phyloP scores from a whole-genome alignment of 2,329 filamentous ascomycete species.

The Exophiala aquamarina region DNA sequence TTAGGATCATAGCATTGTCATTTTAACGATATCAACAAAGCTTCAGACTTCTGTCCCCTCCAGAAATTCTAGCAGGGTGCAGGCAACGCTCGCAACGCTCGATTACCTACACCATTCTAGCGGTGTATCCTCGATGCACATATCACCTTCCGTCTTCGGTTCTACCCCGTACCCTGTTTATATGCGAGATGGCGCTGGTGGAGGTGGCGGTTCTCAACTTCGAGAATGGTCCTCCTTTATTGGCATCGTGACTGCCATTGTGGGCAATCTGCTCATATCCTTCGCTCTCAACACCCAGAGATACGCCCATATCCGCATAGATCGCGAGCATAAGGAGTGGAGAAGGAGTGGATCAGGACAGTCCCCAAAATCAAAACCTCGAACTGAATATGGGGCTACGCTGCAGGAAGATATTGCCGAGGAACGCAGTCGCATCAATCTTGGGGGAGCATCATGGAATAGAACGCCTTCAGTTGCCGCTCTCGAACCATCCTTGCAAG shows the following conservation, averaged over 20 bases:
- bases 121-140: too few species aligned
- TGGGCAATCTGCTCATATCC: conserved; percentile 90
- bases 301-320: conserved; percentile 86
- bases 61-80: too few species aligned
- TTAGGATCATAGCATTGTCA: too few species aligned
- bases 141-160: too few species aligned
- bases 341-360: conserved; percentile 3
- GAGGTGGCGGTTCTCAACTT: conserved; percentile 12
- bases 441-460: conserved; percentile 7
- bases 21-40: too few species aligned
- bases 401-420: conserved; percentile 24
- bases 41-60: too few species aligned
- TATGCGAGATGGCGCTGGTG: not conserved
- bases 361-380: too few species aligned
- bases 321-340: conserved; percentile 64
- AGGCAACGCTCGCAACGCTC: too few species aligned
- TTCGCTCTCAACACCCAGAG: conserved; percentile 94
- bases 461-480: too few species aligned
- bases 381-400: conserved; percentile 19
- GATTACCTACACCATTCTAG: too few species aligned
- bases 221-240: conserved; percentile 82
- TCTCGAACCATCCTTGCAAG: conserved; percentile 1
- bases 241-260: conserved; percentile 88
- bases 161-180: too few species aligned
- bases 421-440: conserved; percentile 16